A percentile compares a stretch with the other conserved stretches of the same genome.
Evolutionary conservation across 495 filamentous ascomycete species (phyloP).

Genomic region (Neurospora hispaniola): DNA sequence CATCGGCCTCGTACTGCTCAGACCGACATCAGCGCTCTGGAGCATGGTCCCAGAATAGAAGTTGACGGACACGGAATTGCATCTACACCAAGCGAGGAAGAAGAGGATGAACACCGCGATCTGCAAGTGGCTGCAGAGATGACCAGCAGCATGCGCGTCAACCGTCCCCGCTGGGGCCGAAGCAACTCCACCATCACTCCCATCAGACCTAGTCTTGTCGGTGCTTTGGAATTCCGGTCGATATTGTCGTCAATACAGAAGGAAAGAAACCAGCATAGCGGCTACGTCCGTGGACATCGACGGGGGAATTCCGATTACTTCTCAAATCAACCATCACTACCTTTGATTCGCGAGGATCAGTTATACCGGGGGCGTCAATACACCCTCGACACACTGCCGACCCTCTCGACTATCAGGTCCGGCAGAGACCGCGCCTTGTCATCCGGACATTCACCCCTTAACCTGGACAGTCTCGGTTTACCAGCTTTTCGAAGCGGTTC

Average conservation of each 20-base stretch:
- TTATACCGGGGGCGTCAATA: neutral
- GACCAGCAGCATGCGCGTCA: slow-evolving; percentile 85
- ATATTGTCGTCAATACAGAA: slow-evolving; percentile 74
- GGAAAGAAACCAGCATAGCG: slow-evolving; percentile 57
- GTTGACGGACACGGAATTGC: slow-evolving; percentile 36
- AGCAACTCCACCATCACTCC: slow-evolving; percentile 64
- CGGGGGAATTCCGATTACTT: slow-evolving; percentile 45
- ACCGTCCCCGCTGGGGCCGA: slow-evolving; percentile 54
- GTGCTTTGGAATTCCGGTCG: slow-evolving; percentile 86
- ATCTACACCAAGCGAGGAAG: slow-evolving; percentile 52
- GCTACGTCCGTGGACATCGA: slow-evolving; percentile 54
- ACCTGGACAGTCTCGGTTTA: slow-evolving; percentile 6
- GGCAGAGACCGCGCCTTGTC: slow-evolving; percentile 23
- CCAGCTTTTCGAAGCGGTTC: slow-evolving; percentile 1
- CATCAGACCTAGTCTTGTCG: slow-evolving; percentile 86
- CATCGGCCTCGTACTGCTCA: slow-evolving; percentile 5
- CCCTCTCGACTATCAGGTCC: neutral
- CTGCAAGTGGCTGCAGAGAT: slow-evolving; percentile 70
- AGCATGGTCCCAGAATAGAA: slow-evolving; percentile 45
- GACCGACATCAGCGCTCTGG: slow-evolving; percentile 60
- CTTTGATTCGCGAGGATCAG: neutral
- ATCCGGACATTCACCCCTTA: slow-evolving; percentile 17
- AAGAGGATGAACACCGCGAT: slow-evolving; percentile 58
- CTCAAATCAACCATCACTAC: neutral
- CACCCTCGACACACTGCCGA: neutral